Evolutionary conservation across 176 grass and related monocot species (phyloP), one percentile per base, ranked within the genome.

Genomic region (Cocos nucifera): DNA sequence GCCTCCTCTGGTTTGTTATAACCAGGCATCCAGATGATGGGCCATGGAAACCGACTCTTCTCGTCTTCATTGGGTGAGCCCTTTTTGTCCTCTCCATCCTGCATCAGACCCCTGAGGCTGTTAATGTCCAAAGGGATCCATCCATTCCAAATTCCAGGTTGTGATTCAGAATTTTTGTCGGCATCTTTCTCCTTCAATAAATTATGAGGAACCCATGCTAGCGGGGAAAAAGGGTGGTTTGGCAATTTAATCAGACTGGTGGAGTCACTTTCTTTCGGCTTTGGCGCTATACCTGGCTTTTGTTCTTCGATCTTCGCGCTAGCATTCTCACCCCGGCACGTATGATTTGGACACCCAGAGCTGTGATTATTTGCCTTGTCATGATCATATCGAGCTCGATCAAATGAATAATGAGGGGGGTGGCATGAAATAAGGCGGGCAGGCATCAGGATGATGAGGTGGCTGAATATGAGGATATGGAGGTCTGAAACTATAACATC

Each of bases 311-410:
- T 90, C 61, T 63, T 90, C 23, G 87, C 49, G 21, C 53, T 77
- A 23, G 19, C 67, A 49, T 60, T 85, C 21, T 85, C 51, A 16
- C 50, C 69, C 44, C 22, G 60, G 44, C 72, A 82, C 32, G 61
- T n/a, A 80, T 85, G 86, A 71, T 87, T 87, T 29, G 86, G 64
- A 61, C 80, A 96, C 20, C 78, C 86, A 56, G 86, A 90, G 5
- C 78, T 80, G 66, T 85, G 83, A 61, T 18, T 67, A 44, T 72
- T 79, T 20, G 49, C 52, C 68, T 71, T 75, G 4, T 63, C 59
- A 54, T 54, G 73, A 17, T 61, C 75, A 71, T 79, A 64, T 64
- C 58, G 65, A 60, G 72, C 24, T 55, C 80, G 80, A 71, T 85
- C 79, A 65, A 10, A 5, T 70, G 71, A 59, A 17, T 79, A 77